A percentile compares a stretch with the other conserved stretches of the same genome.
Evolutionary conservation across 1,284 basidiomycete species (phyloP).

Genomic region (Malassezia nana): DNA sequence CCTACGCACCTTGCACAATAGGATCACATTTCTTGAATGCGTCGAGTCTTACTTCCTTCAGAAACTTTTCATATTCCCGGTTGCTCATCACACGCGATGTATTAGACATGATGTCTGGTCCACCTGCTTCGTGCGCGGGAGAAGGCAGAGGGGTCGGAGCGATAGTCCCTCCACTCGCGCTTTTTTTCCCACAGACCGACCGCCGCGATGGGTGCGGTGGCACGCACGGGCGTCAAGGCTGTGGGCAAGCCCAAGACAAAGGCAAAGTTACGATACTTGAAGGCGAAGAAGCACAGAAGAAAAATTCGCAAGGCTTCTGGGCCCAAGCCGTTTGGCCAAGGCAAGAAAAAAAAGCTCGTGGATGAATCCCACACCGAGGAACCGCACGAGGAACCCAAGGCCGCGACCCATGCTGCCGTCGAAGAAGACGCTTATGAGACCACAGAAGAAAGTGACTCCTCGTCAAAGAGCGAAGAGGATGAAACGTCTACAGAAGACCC

Average conservation of each 20-base stretch:
- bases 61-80: constrained; percentile 15
- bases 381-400: not conserved
- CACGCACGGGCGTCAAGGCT: not conserved
- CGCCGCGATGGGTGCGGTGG: not conserved
- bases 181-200: not conserved
- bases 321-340: constrained; percentile 21
- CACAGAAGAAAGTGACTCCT: not conserved
- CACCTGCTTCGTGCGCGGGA: not conserved
- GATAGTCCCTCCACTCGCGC: not conserved
- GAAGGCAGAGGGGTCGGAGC: not conserved
- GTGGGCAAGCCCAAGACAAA: constrained; percentile 33
- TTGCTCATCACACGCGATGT: constrained; percentile 17
- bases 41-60: constrained; percentile 8
- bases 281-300: constrained; percentile 38
- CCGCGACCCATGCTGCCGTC: not conserved
- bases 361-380: not conserved
- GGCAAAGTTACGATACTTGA: constrained; percentile 41
- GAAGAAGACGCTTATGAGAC: not conserved
- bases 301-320: constrained; percentile 29
- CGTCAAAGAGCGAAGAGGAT: not conserved
- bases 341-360: constrained; percentile 19
- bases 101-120: constrained; percentile 2
- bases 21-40: constrained; percentile 17
- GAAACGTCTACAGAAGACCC: not conserved
- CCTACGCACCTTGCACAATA: constrained; percentile 12